These are phyloP conservation scores for Strobilomyces echinocephalus DNA, from an alignment of 768 basidiomycete species.

Conservation along the genomic window DNA sequence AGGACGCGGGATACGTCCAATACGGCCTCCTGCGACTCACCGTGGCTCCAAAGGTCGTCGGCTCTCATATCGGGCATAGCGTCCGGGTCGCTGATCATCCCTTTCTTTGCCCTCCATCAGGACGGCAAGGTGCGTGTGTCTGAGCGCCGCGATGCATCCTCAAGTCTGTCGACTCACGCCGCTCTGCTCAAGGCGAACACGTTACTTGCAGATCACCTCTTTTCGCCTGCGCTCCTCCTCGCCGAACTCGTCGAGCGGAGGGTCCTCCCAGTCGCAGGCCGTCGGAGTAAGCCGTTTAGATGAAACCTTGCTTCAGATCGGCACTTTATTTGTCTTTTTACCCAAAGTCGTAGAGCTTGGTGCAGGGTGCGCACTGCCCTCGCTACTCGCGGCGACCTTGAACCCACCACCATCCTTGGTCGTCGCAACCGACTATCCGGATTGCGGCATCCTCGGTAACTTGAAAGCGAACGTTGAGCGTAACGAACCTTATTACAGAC, in stretches of 20 bases:
- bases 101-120: slow-evolving; percentile 26
- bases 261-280: slow-evolving; percentile 38
- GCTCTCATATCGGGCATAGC: slow-evolving; percentile 1
- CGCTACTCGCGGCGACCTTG: slow-evolving; percentile 49
- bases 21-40: slow-evolving; percentile 55
- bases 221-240: slow-evolving; percentile 63
- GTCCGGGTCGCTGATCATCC: background rate
- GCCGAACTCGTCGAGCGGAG: slow-evolving; percentile 61
- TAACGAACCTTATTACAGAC: slow-evolving; percentile 37
- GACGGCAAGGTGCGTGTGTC: slow-evolving; percentile 51
- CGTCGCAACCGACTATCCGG: slow-evolving; percentile 68
- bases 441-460: slow-evolving; percentile 54
- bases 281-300: slow-evolving; percentile 35
- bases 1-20: slow-evolving; percentile 40
- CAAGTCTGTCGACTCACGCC: background rate
- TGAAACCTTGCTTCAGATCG: background rate
- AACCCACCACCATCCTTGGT: slow-evolving; percentile 45
- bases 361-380: slow-evolving; percentile 64
- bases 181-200: slow-evolving; percentile 55
- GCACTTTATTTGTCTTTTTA: background rate
- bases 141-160: slow-evolving; percentile 5
- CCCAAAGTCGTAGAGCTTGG: slow-evolving; percentile 64
- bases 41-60: slow-evolving; percentile 50
- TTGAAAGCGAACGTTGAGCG: slow-evolving; percentile 49
- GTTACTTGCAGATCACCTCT: slow-evolving; percentile 67